Conservation (phyloP, 2,329 filamentous ascomycete species). For the Thielaviopsis euricoi region DNA sequence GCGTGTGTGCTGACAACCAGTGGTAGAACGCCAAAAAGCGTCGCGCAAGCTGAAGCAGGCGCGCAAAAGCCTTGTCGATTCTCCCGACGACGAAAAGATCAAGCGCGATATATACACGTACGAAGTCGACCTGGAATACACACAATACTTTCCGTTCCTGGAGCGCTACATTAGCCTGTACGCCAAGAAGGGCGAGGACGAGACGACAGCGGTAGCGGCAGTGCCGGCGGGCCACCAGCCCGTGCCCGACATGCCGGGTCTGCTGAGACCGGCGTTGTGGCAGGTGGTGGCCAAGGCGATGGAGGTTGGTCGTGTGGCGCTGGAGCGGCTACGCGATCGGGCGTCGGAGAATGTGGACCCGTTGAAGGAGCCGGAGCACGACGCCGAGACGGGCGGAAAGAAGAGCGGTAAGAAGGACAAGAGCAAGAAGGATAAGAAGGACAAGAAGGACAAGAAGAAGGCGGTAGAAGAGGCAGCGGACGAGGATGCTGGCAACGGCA, state of each 20-base stretch:
- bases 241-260: not conserved
- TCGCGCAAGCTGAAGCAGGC: slow-evolving; percentile 49
- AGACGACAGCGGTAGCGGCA: slow-evolving; percentile 21
- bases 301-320: slow-evolving; percentile 32
- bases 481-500: no score
- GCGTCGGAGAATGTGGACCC: slow-evolving; percentile 17
- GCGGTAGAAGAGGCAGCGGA: slow-evolving; percentile 22
- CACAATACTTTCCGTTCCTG: slow-evolving; percentile 53
- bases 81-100: slow-evolving; percentile 34
- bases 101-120: slow-evolving; percentile 45
- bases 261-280: slow-evolving; percentile 47
- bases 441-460: slow-evolving; percentile 21
- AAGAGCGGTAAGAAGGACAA: slow-evolving; percentile 14
- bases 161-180: slow-evolving; percentile 55
- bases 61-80: slow-evolving; percentile 34
- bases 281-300: slow-evolving; percentile 46
- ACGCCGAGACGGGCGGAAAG: slow-evolving; percentile 8
- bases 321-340: slow-evolving; percentile 41
- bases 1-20: not conserved
- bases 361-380: slow-evolving; percentile 4
- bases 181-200: slow-evolving; percentile 24
- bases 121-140: slow-evolving; percentile 62
- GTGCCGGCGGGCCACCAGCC: slow-evolving; percentile 26
- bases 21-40: slow-evolving; percentile 55
- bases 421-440: slow-evolving; percentile 20